Evolutionary conservation across 2,329 filamentous ascomycete species (phyloP), one percentile per base, ranked within the genome.

Genomic region (Trichoderma citrinoviride): DNA sequence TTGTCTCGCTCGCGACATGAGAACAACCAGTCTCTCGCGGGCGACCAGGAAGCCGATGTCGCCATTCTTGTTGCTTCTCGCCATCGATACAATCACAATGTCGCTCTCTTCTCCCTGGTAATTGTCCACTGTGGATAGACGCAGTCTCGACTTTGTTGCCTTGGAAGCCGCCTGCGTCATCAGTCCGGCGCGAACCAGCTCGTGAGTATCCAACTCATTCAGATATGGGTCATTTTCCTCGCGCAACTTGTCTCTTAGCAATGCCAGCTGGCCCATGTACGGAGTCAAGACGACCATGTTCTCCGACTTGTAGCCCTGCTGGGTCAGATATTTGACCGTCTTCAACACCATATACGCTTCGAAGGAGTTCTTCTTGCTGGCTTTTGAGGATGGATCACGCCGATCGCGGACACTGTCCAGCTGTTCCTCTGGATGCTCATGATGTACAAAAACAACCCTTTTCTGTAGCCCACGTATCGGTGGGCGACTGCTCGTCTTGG

Each of bases 21-120:
- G 75, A 0, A 93, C 90, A 19, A 92, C 92, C 0, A 92, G 73
- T 1, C 90, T 80, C 68, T 93, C 84, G 0, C 85, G 85, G 0
- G 87, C 80, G 0, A 78, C 72, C 80, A 93, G 86, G 72, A 93
- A 93, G 0, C 90, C 90, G 33, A 92, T 90, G 1, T 92, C 86
- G 0, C 85, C 83, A 0, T 71, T 71, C 0, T 70, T 65, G 67
- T 93, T 93, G 72, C 89, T 90, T 5, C 90, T 78, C 0, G 88
- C 91, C 12, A 93, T 73, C 0, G 87, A 89, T 0, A 79, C 84
- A 7, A 93, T 83, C 0, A 92, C 87, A 17, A 93, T 88, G 1
- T 92, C 85, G 43, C 85, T 87, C 68, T 93, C 90, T 70, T 93
- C 90, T 1, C 90, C 90, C 72, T 93, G 90, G 65, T 90, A 93